phyloP scores from a whole-genome alignment of 2,329 filamentous ascomycete species.

The Celoporthe dispersa region DNA sequence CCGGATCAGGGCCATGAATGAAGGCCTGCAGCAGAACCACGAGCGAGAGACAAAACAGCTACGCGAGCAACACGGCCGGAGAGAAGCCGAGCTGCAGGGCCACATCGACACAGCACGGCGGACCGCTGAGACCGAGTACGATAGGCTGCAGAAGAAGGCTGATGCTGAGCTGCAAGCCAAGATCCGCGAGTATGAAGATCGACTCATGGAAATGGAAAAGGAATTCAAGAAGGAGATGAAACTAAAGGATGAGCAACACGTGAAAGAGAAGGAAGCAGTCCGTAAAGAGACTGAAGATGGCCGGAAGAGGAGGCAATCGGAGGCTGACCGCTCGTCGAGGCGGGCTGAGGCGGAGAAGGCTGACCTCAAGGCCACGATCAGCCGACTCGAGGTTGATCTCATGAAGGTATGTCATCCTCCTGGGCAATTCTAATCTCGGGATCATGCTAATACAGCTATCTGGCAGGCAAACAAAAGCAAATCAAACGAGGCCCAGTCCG shows the following conservation, averaged over 20 bases:
- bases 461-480: slow-evolving; percentile 64
- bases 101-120: slow-evolving; percentile 26
- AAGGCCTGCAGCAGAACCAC: slow-evolving; percentile 72
- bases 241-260: slow-evolving; percentile 43
- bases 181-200: slow-evolving; percentile 22
- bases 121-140: slow-evolving; percentile 33
- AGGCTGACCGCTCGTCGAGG: slow-evolving; percentile 53
- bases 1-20: slow-evolving; percentile 59
- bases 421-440: neutral
- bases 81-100: slow-evolving; percentile 45
- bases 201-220: slow-evolving; percentile 30
- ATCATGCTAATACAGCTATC: neutral
- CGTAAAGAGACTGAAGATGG: slow-evolving; percentile 53
- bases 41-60: slow-evolving; percentile 64
- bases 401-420: slow-evolving; percentile 53
- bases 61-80: slow-evolving; percentile 47
- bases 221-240: slow-evolving; percentile 30
- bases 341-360: slow-evolving; percentile 64
- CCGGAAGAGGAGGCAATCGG: slow-evolving; percentile 27
- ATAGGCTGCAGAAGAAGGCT: slow-evolving; percentile 47
- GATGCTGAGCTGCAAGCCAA: slow-evolving; percentile 15
- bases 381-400: slow-evolving; percentile 64
- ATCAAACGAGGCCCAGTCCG: slow-evolving; percentile 61
- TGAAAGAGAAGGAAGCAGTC: slow-evolving; percentile 46
- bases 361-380: slow-evolving; percentile 65